These are phyloP conservation scores for Fraxinus albicans DNA, from an alignment of 305 asterid genomes.

Conservation along the genomic window DNA sequence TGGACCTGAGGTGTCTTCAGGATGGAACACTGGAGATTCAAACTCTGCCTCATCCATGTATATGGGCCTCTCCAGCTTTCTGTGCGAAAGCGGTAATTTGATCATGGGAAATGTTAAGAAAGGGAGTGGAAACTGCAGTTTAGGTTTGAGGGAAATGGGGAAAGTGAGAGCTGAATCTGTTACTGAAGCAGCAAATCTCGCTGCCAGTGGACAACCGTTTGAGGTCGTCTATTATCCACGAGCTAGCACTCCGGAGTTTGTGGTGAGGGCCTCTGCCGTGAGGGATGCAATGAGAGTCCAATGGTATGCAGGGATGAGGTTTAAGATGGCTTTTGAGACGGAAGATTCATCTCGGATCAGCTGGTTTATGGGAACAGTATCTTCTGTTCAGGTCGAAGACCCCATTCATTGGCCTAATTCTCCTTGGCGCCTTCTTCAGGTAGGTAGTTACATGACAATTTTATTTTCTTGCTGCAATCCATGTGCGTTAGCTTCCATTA, in stretches of 20 bases:
- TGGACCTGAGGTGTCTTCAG: constrained; percentile 50
- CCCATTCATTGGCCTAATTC: constrained; percentile 80
- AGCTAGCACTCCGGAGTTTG: constrained; percentile 82
- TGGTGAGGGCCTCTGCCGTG: constrained; percentile 61
- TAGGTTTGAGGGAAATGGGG: constrained; percentile 38
- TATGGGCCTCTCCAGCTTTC: constrained; percentile 44
- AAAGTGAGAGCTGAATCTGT: constrained; percentile 54
- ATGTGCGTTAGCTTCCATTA: background rate
- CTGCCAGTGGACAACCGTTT: constrained; percentile 56
- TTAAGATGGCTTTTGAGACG: constrained; percentile 91
- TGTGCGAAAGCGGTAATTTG: constrained; percentile 42
- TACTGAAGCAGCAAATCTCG: constrained; percentile 60
- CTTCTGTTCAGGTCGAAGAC: constrained; percentile 63
- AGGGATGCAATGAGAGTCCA: constrained; percentile 62
- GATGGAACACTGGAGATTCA: constrained; percentile 59
- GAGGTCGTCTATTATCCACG: constrained; percentile 80
- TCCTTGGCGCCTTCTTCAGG: constrained; percentile 94
- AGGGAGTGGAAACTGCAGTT: constrained; percentile 33
- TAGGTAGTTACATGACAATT: constrained; percentile 8
- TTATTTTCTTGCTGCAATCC: background rate
- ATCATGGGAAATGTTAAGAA: constrained; percentile 33
- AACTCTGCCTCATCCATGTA: constrained; percentile 30
- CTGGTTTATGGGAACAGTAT: constrained; percentile 88
- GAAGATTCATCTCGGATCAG: constrained; percentile 86
- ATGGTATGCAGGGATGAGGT: constrained; percentile 85